These are phyloP conservation scores for Pseudozyma tsukubaensis DNA, from an alignment of 1,284 basidiomycete genomes.

Conservation along the genomic window DNA sequence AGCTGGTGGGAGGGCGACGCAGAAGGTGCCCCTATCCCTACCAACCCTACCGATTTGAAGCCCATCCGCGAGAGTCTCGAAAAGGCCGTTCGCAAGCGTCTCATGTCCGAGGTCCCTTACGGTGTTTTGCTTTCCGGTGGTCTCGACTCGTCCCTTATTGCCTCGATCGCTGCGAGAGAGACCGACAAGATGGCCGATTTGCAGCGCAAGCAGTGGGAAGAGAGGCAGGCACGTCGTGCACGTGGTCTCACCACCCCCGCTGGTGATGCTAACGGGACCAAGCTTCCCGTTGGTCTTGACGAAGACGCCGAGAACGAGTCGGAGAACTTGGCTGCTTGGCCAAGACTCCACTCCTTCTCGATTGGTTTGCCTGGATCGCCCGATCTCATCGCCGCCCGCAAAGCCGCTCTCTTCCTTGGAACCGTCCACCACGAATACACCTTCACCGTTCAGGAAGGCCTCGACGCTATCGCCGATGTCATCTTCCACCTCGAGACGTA, in stretches of 20 bases:
- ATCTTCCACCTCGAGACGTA: conserved; percentile 99
- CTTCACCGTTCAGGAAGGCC: conserved; percentile 97
- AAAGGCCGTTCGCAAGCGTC: conserved; percentile 89
- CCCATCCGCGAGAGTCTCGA: conserved; percentile 79
- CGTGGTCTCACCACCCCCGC: conserved; percentile 61
- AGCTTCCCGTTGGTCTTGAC: conserved; percentile 61
- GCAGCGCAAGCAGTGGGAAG: conserved; percentile 74
- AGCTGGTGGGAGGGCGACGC: conserved; percentile 71
- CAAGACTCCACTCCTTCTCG: conserved; percentile 97
- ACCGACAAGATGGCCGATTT: conserved; percentile 80
- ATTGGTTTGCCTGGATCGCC: conserved; percentile 95
- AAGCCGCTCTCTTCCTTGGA: conserved; percentile 91
- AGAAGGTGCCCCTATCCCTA: conserved; percentile 74
- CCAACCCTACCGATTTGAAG: conserved; percentile 77
- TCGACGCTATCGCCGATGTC: conserved; percentile 97
- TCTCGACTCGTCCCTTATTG: conserved; percentile 94
- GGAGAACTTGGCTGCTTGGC: conserved; percentile 80
- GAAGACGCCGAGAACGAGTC: conserved; percentile 66
- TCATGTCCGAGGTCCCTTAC: conserved; percentile 99
- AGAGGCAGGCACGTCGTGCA: conserved; percentile 63
- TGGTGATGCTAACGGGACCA: conserved; percentile 69
- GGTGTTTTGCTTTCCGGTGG: conserved; percentile 96
- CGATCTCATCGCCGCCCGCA: conserved; percentile 91
- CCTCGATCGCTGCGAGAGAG: conserved; percentile 94
- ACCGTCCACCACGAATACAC: conserved; percentile 98